phyloP scores from a whole-genome alignment of 352 stramenopile species.

The Phytophthora megakarya region DNA sequence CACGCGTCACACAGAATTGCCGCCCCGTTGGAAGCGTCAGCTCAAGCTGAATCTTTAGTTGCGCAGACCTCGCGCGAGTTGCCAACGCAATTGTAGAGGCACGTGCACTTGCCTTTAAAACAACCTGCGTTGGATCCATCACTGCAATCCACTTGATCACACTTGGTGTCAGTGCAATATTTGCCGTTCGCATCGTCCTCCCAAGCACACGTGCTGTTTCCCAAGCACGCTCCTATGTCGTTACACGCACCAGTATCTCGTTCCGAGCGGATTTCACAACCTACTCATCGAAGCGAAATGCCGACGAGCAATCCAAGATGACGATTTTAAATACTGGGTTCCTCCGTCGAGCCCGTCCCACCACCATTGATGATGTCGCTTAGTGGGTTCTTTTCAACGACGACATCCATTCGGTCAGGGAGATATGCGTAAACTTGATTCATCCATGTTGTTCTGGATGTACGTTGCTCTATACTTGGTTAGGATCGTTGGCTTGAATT shows the following conservation, averaged over 20 bases:
- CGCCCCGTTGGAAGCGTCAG: conserved; percentile 30
- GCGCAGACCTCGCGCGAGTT: conserved; percentile 51
- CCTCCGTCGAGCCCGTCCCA: too few relatives aligned
- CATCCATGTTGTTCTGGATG: too few relatives aligned
- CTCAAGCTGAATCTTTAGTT: conserved; percentile 40
- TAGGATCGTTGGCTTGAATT: too few relatives aligned
- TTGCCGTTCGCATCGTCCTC: conserved; percentile 51
- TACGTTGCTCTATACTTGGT: too few relatives aligned
- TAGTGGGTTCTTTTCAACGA: too few relatives aligned
- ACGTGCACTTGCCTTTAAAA: conserved; percentile 57
- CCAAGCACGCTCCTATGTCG: conserved; percentile 51
- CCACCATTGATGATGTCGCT: too few relatives aligned
- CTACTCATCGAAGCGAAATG: too few relatives aligned
- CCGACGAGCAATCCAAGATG: too few relatives aligned
- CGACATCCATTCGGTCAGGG: too few relatives aligned
- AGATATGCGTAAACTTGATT: too few relatives aligned
- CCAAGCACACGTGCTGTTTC: conserved; percentile 66
- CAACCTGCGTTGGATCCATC: conserved; percentile 55
- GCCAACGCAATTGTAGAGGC: conserved; percentile 58
- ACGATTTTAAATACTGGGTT: too few relatives aligned
- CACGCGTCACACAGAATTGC: conserved; percentile 52
- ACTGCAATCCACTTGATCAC: conserved; percentile 57
- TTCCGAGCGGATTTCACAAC: conserved; percentile 63
- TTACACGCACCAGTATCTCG: conserved; percentile 61
- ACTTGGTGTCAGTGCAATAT: conserved; percentile 58